These are phyloP conservation scores for Sporothrix brunneoviolacea DNA, from an alignment of 2,329 filamentous ascomycete species.

Conservation along the genomic window DNA sequence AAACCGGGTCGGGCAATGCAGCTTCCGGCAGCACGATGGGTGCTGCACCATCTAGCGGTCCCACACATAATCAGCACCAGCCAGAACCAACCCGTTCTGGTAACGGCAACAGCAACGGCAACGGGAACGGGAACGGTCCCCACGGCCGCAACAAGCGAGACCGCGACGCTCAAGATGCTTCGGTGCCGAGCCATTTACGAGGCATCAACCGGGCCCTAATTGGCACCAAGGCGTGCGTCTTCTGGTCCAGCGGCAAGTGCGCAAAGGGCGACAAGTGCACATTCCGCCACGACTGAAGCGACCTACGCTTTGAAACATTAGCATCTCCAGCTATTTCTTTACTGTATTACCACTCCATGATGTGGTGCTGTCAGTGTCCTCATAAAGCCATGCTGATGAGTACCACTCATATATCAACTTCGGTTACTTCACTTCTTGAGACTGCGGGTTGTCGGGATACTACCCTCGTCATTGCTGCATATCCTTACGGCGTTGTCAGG, in stretches of 20 bases:
- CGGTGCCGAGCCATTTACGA: conserved; percentile 29
- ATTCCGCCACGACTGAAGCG: conserved; percentile 55
- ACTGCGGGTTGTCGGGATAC: no score
- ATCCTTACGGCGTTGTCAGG: no score
- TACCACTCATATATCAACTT: no score
- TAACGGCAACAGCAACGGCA: conserved; percentile 11
- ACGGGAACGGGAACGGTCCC: conserved; percentile 8
- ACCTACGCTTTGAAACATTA: neutral
- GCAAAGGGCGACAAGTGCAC: conserved; percentile 68
- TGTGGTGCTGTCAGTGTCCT: neutral
- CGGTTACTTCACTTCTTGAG: no score
- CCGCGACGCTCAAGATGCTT: conserved; percentile 29
- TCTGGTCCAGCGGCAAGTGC: conserved; percentile 65
- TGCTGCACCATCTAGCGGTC: no score
- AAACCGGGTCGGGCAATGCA: no score
- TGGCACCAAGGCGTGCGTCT: conserved; percentile 62
- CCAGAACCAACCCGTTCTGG: no score
- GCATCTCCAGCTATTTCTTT: neutral
- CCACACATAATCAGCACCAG: neutral
- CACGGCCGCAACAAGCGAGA: conserved; percentile 22
- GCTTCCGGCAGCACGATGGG: no score
- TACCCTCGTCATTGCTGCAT: no score
- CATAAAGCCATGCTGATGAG: no score
- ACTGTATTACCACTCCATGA: neutral
- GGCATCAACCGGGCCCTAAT: conserved; percentile 51